Conservation (phyloP, 2,329 filamentous ascomycete species). For the Hypoxylon sp. region DNA sequence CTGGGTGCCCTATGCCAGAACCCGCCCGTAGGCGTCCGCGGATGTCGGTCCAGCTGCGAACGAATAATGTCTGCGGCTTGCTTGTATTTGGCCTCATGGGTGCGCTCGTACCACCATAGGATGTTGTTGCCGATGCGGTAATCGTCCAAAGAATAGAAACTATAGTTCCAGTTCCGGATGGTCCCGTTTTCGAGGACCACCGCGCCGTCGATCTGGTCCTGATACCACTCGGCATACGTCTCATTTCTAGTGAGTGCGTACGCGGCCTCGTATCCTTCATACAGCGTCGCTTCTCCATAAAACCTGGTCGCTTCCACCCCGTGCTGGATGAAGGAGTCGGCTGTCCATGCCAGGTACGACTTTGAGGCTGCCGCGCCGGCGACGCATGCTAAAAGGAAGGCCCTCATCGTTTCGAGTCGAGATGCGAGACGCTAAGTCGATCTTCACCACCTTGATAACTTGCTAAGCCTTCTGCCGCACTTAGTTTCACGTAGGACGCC, state of each 20-base stretch:
- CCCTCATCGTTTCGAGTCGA: constrained; percentile 39
- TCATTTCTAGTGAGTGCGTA: constrained; percentile 59
- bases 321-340: constrained; percentile 60
- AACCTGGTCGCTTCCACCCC: constrained; percentile 56
- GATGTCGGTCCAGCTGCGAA: constrained; percentile 61
- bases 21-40: constrained; percentile 63
- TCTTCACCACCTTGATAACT: background rate
- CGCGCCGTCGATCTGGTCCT: constrained; percentile 58
- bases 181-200: constrained; percentile 62
- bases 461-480: background rate
- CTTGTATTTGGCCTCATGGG: constrained; percentile 62
- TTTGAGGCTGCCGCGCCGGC: constrained; percentile 33
- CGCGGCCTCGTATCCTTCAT: constrained; percentile 61
- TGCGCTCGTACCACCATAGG: constrained; percentile 62
- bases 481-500: background rate
- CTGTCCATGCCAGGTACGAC: constrained; percentile 56
- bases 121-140: constrained; percentile 66
- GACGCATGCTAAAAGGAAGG: constrained; percentile 31
- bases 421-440: background rate
- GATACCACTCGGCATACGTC: constrained; percentile 59
- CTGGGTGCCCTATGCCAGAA: constrained; percentile 65
- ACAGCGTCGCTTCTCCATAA: constrained; percentile 61
- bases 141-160: constrained; percentile 64
- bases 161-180: constrained; percentile 60
- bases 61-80: constrained; percentile 61